A percentile compares a stretch with the other conserved stretches of the same genome.
Conservation (phyloP, 2,329 filamentous ascomycete genomes). For the Phialemoniopsis sp. region DNA sequence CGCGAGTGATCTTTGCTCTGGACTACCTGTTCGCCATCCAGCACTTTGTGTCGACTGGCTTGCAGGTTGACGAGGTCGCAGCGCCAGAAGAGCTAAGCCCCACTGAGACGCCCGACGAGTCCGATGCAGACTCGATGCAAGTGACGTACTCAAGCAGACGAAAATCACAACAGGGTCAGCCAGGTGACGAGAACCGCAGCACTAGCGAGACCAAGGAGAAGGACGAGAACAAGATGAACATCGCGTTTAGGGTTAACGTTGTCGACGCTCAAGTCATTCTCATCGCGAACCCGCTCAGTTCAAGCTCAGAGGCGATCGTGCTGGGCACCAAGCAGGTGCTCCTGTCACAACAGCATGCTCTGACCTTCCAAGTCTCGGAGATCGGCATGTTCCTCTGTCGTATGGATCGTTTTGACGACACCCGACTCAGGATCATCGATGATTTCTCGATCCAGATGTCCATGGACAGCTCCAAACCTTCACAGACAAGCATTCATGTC, state of each 20-base stretch:
- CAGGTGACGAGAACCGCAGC: slow-evolving; percentile 6
- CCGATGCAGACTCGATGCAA: slow-evolving; percentile 55
- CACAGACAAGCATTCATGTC: slow-evolving; percentile 74
- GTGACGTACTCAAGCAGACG: slow-evolving; percentile 32
- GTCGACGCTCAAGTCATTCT: slow-evolving; percentile 96
- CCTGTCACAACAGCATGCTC: slow-evolving; percentile 87
- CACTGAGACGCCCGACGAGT: slow-evolving; percentile 53
- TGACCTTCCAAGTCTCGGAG: slow-evolving; percentile 89
- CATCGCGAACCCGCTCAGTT: slow-evolving; percentile 87
- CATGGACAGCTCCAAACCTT: slow-evolving; percentile 65
- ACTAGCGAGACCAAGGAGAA: slow-evolving; percentile 10
- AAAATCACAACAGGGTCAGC: slow-evolving; percentile 22
- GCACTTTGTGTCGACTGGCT: slow-evolving; percentile 70
- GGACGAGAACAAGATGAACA: slow-evolving; percentile 54
- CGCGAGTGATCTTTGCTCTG: slow-evolving; percentile 87
- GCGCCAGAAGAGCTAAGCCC: slow-evolving; percentile 46
- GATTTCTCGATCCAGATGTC: slow-evolving; percentile 92
- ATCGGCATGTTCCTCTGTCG: slow-evolving; percentile 98
- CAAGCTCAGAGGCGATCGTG: slow-evolving; percentile 92
- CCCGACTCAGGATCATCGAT: slow-evolving; percentile 85
- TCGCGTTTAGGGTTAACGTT: slow-evolving; percentile 88
- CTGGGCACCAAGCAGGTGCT: slow-evolving; percentile 91
- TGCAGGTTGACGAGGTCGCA: slow-evolving; percentile 57
- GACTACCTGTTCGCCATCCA: slow-evolving; percentile 94
- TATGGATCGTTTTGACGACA: slow-evolving; percentile 96